phyloP scores from a whole-genome alignment of 345 rosid genomes.

The Mangifera indica region DNA sequence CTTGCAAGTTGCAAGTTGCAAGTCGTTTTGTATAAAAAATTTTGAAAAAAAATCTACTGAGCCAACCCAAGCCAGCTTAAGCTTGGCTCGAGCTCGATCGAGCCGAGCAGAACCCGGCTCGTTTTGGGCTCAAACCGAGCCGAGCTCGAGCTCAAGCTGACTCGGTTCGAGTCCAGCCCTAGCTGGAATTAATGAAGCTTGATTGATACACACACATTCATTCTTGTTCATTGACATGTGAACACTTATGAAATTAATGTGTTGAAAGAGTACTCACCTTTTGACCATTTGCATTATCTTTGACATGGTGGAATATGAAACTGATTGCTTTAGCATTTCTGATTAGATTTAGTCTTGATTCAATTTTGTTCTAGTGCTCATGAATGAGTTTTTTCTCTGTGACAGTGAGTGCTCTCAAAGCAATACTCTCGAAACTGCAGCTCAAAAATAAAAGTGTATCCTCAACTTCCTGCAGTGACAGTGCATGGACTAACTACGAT shows the following conservation, averaged over 20 bases:
- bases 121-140: too few species aligned
- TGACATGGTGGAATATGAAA: not conserved
- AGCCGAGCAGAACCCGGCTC: too few species aligned
- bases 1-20: too few species aligned
- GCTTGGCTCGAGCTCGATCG: too few species aligned
- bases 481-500: slow-evolving; percentile 23
- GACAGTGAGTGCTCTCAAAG: slow-evolving; percentile 50
- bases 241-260: slow-evolving; percentile 12
- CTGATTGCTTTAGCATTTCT: not conserved
- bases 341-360: not conserved
- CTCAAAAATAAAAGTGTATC: slow-evolving; percentile 29
- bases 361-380: not conserved
- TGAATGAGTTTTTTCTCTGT: not conserved
- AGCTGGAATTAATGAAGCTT: too few species aligned
- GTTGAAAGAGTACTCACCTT: not conserved
- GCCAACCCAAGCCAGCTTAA: too few species aligned
- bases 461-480: slow-evolving; percentile 43
- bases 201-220: too few species aligned
- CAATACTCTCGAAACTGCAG: slow-evolving; percentile 44
- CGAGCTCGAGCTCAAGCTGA: too few species aligned
- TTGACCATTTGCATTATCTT: slow-evolving; percentile 8
- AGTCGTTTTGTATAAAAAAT: too few species aligned
- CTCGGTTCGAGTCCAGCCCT: too few species aligned
- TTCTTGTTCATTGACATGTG: not conserved
- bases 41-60: too few species aligned